Base-by-base conservation (phyloP, 2,329 filamentous ascomycete genomes). In the Neophaeococcomyces aloes region DNA sequence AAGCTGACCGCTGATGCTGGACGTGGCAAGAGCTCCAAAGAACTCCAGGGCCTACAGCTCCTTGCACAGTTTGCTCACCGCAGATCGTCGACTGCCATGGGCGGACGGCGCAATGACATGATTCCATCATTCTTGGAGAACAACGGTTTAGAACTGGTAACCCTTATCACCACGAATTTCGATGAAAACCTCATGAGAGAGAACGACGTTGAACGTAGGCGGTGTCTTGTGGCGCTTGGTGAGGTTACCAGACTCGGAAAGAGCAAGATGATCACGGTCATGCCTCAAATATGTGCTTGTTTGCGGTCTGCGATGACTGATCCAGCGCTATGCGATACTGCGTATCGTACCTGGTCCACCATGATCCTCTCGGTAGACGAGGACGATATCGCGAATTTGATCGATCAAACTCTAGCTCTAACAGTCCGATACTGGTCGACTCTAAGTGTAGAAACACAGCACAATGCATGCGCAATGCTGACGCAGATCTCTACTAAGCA, bases 271-370 rank as follows among this genome's bases (percentile, higher is more conserved):
- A 81, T 79, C 48, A 79, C 82, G 54, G 91, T 86, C 38, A 71
- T 94, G 31, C 89, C 91, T 17, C 56, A 89, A 79, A 89, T 96
- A 44, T 86, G 86, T 52, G 87, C 89, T n/a, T 95, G 86, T 58
- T 69, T 98, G 10, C 79, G 94, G 49, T 87, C 86, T 17, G 87
- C 87, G 0, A 74, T 96, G 47, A 74, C 82, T 13, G 76, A 83
- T 39, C 72, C 79, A 34, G 75, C 81, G 36, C 71, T 98, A n/a
- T 79, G 86, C 48, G 74, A 86, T 48, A 71, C 78, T 23, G 85
- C 87, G 2, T 88, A 96, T 56, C 76, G 75, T 3, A 86, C 87
- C 38, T 99, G 91, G 91, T 74, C 78, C 19, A 74, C 79, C 7
- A 79, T 98, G 65, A 73, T 96, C 14, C 74, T 67, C 21, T 76